These are phyloP conservation scores for Achaetomium macrosporum DNA, from an alignment of 2,329 filamentous ascomycete species.

Conservation along the genomic window DNA sequence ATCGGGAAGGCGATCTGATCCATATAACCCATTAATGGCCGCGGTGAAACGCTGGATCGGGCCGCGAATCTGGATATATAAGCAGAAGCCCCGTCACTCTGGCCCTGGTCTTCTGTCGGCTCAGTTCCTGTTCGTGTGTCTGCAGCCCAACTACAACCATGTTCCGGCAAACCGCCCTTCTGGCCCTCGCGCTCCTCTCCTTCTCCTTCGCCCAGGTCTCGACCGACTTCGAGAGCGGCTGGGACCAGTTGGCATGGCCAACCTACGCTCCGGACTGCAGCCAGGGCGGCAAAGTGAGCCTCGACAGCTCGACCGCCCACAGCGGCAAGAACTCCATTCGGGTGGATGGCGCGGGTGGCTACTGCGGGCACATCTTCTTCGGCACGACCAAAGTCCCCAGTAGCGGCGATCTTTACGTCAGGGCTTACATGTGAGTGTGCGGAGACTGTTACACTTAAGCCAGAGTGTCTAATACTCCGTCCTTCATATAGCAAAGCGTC, in stretches of 20 bases:
- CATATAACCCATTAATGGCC: neutral
- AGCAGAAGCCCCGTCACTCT: too few relatives aligned
- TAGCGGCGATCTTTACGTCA: constrained; percentile 51
- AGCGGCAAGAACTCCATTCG: constrained; percentile 50
- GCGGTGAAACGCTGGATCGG: neutral
- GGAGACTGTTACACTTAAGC: too few relatives aligned
- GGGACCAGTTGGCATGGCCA: constrained; percentile 52
- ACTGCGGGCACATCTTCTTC: constrained; percentile 56
- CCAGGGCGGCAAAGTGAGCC: constrained; percentile 51
- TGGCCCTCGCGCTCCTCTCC: constrained; percentile 43
- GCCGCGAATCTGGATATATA: too few relatives aligned
- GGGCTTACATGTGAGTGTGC: constrained; percentile 46
- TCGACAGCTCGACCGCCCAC: constrained; percentile 52
- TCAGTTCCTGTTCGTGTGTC: neutral
- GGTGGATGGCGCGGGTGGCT: constrained; percentile 49
- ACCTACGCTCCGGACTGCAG: constrained; percentile 54
- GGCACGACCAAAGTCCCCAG: constrained; percentile 50
- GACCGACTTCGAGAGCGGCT: constrained; percentile 53
- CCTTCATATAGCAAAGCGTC: constrained; percentile 43
- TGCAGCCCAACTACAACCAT: neutral
- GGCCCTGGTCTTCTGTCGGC: neutral
- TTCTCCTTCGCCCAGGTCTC: constrained; percentile 47
- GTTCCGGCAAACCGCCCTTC: constrained; percentile 14
- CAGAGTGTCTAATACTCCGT: neutral
- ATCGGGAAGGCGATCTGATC: neutral